Conservation (phyloP, 2,329 filamentous ascomycete species). For the Pseudonectria foliicola region DNA sequence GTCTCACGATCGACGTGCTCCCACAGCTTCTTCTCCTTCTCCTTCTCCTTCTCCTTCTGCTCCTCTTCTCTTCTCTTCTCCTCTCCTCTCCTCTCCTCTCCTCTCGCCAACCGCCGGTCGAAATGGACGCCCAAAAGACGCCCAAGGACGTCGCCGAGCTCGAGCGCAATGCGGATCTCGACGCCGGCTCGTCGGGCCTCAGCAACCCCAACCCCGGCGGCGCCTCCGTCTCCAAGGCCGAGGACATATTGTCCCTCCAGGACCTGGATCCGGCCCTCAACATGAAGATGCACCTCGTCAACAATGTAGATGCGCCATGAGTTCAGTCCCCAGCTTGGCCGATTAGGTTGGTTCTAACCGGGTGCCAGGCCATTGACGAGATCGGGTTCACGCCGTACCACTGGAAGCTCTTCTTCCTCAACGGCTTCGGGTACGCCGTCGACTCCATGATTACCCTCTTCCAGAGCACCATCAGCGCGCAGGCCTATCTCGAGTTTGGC, state of each 20-base stretch:
- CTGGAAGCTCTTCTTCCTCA: constrained; percentile 53
- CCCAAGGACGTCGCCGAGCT: too few species aligned
- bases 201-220: constrained; percentile 3
- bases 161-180: too few species aligned
- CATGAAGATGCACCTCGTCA: constrained; percentile 63
- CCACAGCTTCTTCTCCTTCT: too few species aligned
- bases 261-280: constrained; percentile 55
- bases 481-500: constrained; percentile 54
- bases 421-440: constrained; percentile 50
- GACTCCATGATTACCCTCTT: constrained; percentile 44
- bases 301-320: constrained; percentile 54
- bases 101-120: too few species aligned
- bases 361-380: constrained; percentile 42
- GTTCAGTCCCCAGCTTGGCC: too few species aligned
- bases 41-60: too few species aligned
- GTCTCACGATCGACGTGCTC: too few species aligned
- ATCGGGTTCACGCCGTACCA: constrained; percentile 56
- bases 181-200: too few species aligned
- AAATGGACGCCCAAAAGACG: too few species aligned
- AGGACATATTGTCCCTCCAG: constrained; percentile 50
- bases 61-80: too few species aligned
- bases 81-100: too few species aligned
- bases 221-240: constrained; percentile 17
- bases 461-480: constrained; percentile 54
- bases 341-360: too few species aligned